Percentiles rank a stretch among this genome's conserved stretches.
Conservation (phyloP, 371 early-diverging fungal genomes). For the Mortierella sp. region DNA sequence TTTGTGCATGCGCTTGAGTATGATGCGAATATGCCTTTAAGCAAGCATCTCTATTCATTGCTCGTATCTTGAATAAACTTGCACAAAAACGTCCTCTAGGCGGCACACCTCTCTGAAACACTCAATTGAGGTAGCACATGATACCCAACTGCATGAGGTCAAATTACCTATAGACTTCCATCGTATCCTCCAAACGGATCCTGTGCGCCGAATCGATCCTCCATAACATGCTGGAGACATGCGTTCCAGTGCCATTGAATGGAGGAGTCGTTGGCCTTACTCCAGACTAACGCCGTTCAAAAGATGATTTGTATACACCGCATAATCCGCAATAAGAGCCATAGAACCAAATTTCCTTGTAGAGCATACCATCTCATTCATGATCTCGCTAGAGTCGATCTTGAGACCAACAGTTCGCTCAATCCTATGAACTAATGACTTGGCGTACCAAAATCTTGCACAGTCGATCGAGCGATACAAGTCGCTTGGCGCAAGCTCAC, state of each 20-base stretch:
- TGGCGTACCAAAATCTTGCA: slow-evolving; percentile 71
- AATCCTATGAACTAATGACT: slow-evolving; percentile 63
- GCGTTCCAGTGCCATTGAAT: slow-evolving; percentile 68
- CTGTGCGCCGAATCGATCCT: slow-evolving; percentile 69
- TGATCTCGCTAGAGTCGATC: slow-evolving; percentile 71
- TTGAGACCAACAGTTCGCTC: slow-evolving; percentile 68
- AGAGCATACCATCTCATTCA: slow-evolving; percentile 66
- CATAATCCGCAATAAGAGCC: slow-evolving; percentile 66
- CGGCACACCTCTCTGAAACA: no score
- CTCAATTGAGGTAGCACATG: slow-evolving; percentile 19
- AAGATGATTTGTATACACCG: slow-evolving; percentile 67
- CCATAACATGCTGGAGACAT: slow-evolving; percentile 60
- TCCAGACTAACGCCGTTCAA: slow-evolving; percentile 76
- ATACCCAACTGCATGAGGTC: slow-evolving; percentile 68
- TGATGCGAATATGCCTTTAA: no score
- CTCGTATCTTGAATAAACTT: no score
- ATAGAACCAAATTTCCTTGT: slow-evolving; percentile 67
- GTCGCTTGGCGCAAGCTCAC: slow-evolving; percentile 62
- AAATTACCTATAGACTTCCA: slow-evolving; percentile 66
- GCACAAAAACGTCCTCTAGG: no score
- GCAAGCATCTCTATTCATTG: no score
- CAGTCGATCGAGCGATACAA: slow-evolving; percentile 70
- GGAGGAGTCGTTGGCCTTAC: slow-evolving; percentile 67
- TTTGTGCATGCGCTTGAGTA: no score
- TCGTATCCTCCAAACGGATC: slow-evolving; percentile 62